Percentiles rank a stretch among this genome's conserved stretches.
phyloP scores from a whole-genome alignment of 257 asterid species.

The Solanum bulbocastanum region DNA sequence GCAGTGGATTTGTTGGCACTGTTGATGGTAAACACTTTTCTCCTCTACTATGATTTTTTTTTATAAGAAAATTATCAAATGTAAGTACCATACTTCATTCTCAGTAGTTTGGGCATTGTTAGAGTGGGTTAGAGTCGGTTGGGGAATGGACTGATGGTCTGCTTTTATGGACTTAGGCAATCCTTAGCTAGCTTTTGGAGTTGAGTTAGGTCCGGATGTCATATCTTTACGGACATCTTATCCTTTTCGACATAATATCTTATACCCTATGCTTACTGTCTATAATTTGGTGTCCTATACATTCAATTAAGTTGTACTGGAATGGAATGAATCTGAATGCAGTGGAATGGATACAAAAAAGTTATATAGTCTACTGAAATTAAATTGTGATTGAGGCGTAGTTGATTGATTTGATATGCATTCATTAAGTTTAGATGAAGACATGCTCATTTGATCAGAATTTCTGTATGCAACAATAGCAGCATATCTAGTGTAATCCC shows the following conservation, averaged over 20 bases:
- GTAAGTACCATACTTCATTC: not conserved
- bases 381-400: not conserved
- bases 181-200: not conserved
- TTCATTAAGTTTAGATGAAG: not conserved
- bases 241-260: not conserved
- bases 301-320: not conserved
- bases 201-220: not conserved
- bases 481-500: not conserved
- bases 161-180: not conserved
- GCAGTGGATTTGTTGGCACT: slow-evolving; percentile 83
- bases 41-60: not conserved
- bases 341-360: not conserved
- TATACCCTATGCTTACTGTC: not conserved
- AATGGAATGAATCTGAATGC: not conserved
- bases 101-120: not conserved
- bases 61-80: not conserved
- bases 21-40: slow-evolving; percentile 50
- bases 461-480: not conserved
- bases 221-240: not conserved
- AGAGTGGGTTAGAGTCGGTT: not conserved
- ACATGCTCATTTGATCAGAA: not conserved
- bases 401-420: not conserved
- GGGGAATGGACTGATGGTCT: not conserved
- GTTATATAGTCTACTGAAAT: not conserved
- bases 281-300: not conserved